phyloP scores from a whole-genome alignment of 2,329 filamentous ascomycete genomes.

The Scortechinia acanthostroma region DNA sequence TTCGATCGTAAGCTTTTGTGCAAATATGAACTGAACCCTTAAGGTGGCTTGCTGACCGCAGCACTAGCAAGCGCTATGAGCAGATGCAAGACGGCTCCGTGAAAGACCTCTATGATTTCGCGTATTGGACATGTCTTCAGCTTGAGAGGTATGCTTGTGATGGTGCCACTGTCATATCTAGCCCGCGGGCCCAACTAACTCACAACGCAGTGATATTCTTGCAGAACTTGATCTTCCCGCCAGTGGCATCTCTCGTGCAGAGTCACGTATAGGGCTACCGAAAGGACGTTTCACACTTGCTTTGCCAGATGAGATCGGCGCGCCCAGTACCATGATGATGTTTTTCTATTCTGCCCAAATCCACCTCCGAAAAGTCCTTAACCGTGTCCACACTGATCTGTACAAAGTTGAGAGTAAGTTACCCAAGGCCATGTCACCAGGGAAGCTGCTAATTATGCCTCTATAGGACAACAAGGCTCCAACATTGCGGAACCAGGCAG shows the following conservation, averaged over 20 bases:
- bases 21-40: too few species aligned
- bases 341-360: constrained; percentile 32
- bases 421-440: not conserved
- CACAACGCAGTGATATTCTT: not conserved
- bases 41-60: too few species aligned
- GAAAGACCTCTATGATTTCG: too few species aligned
- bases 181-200: not conserved
- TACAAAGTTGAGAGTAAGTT: not conserved
- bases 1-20: not conserved
- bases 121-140: constrained; percentile 88
- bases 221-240: not conserved
- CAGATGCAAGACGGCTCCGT: too few species aligned
- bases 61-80: too few species aligned
- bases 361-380: constrained; percentile 57
- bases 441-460: too few species aligned
- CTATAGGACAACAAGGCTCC: too few species aligned
- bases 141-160: constrained; percentile 74
- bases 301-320: too few species aligned
- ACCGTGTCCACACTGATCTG: constrained; percentile 43
- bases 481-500: too few species aligned
- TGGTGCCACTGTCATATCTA: too few species aligned
- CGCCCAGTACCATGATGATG: too few species aligned
- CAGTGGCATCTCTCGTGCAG: not conserved
- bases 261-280: not conserved
- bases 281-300: not conserved